These are phyloP conservation scores for Pseudogymnoascus sp. DNA, from an alignment of 2,329 filamentous ascomycete species.

Conservation along the genomic window DNA sequence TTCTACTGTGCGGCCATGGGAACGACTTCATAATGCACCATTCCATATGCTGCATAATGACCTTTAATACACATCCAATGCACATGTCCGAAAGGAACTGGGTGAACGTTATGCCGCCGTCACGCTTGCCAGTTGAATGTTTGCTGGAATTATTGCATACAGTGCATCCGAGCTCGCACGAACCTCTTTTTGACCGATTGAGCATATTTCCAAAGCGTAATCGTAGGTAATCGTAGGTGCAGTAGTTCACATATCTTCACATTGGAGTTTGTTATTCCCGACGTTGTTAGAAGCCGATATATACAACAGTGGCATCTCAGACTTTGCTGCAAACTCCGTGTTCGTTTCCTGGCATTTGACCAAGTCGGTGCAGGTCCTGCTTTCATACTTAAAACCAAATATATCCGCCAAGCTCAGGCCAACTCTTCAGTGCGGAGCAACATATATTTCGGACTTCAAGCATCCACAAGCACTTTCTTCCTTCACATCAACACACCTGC, in stretches of 20 bases:
- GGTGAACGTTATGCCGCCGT: background rate
- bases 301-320: background rate
- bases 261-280: background rate
- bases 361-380: background rate
- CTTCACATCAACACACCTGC: background rate
- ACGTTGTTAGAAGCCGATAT: background rate
- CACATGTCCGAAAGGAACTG: background rate
- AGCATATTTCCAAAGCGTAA: background rate
- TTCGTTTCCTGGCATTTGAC: background rate
- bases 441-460: background rate
- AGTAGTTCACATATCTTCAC: background rate
- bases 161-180: background rate
- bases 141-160: background rate
- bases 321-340: background rate
- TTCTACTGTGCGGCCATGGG: no score
- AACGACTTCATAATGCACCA: background rate
- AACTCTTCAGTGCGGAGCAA: background rate
- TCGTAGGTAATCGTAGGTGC: background rate
- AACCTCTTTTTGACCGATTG: background rate
- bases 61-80: background rate
- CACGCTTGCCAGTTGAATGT: background rate
- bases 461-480: background rate
- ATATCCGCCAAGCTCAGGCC: background rate
- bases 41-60: background rate
- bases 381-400: background rate